These are phyloP conservation scores for Sindora glabra DNA, from an alignment of 306 rosid genomes.

Conservation along the genomic window DNA sequence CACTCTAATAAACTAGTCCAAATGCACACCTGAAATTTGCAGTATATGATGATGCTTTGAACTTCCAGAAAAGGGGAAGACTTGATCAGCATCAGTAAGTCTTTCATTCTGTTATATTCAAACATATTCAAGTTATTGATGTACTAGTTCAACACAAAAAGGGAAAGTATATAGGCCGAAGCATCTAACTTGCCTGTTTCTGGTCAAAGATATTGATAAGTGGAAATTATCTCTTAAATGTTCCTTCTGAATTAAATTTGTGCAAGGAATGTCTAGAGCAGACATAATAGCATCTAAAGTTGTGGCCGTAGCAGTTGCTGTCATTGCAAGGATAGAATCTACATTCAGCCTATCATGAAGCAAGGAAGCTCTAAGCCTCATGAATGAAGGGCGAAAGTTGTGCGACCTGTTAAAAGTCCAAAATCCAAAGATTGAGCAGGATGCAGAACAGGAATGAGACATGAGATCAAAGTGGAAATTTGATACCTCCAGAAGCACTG, in stretches of 20 bases:
- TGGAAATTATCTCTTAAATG: slow-evolving; percentile 62
- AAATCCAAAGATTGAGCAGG: slow-evolving; percentile 12
- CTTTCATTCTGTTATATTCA: slow-evolving; percentile 59
- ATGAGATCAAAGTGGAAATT: slow-evolving; percentile 5
- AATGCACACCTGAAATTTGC: slow-evolving; percentile 82
- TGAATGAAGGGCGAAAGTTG: slow-evolving; percentile 86
- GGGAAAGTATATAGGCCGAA: background rate
- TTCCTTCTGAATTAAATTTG: slow-evolving; percentile 62
- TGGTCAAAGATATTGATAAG: slow-evolving; percentile 54
- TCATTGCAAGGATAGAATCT: slow-evolving; percentile 81
- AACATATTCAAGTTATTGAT: slow-evolving; percentile 3
- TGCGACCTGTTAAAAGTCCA: slow-evolving; percentile 62
- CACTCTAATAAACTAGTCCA: slow-evolving; percentile 3
- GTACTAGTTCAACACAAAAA: slow-evolving; percentile 3
- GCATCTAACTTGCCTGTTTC: slow-evolving; percentile 61
- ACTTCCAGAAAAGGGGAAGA: slow-evolving; percentile 65
- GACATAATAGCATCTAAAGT: slow-evolving; percentile 74
- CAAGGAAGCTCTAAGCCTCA: slow-evolving; percentile 84
- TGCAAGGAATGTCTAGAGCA: slow-evolving; percentile 64
- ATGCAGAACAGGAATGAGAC: background rate
- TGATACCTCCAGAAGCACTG: background rate
- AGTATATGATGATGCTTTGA: slow-evolving; percentile 80
- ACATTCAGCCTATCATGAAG: slow-evolving; percentile 57
- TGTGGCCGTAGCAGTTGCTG: slow-evolving; percentile 87
- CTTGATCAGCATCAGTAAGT: slow-evolving; percentile 61